phyloP scores from a whole-genome alignment of 169 alveolate species.

The Plasmodium fragile region DNA sequence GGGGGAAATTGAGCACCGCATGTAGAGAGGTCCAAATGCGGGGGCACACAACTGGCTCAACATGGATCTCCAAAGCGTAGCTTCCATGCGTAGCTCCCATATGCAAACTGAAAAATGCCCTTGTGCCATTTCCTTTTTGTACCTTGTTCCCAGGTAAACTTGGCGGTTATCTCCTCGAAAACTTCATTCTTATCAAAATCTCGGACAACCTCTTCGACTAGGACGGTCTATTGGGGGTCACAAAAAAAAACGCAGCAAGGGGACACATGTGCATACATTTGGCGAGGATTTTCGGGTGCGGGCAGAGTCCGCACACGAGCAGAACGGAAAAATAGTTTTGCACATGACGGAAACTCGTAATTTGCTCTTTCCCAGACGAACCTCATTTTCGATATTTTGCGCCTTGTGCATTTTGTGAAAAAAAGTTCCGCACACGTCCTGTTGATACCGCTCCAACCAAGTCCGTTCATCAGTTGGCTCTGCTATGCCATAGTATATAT shows the following conservation, averaged over 20 bases:
- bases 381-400: constrained; percentile 47
- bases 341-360: background rate
- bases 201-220: constrained; percentile 69
- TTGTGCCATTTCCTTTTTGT: background rate
- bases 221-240: constrained; percentile 10
- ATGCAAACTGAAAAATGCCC: no score
- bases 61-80: background rate
- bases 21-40: background rate
- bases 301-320: background rate
- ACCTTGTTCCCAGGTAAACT: constrained; percentile 88
- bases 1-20: background rate
- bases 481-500: background rate
- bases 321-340: background rate
- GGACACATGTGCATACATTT: background rate
- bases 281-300: background rate
- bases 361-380: constrained; percentile 1
- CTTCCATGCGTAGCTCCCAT: background rate
- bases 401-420: constrained; percentile 57
- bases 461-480: background rate
- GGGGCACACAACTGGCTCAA: background rate
- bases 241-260: background rate
- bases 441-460: background rate
- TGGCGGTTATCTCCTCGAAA: constrained; percentile 82
- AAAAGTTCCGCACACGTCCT: background rate
- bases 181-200: constrained; percentile 73